Base-by-base conservation (phyloP, 2,329 filamentous ascomycete species). In the Magnaporthiopsis rhizophila region DNA sequence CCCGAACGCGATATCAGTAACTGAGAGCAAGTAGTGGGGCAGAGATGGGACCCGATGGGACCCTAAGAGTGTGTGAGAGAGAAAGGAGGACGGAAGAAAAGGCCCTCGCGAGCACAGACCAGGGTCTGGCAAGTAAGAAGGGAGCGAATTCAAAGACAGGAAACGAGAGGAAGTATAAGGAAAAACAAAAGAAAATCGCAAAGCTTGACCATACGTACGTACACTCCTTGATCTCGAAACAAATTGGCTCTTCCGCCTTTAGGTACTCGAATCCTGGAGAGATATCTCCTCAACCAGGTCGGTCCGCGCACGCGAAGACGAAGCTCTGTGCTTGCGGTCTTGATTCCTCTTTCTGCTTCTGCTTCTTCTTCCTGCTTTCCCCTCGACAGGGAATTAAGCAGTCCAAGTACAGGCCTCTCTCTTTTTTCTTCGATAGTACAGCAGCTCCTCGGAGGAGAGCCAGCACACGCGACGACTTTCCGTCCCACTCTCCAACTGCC, bases 261-360 rank as follows among this genome's bases (percentile, higher is more conserved):
- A 50, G 45, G 45, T 24, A 53, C 45, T 53, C 45, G 45, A 53
- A n/a, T 53, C 45, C 9, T 53, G 45, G 45, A 53, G 45, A 53
- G 45, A 53, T 53, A 30, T 53, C 45, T 53, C n/a, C 45, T 53
- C 45, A 53, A 24, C 45, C 45, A 53, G n/a, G 45, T 6, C 45
- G 45, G 45, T 53, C 45, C 45, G 45, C 45, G 45, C 36, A n/a
- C 63, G 59, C 60, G 76, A 81, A 85, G 83, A 86, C 77, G 83
- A 85, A 86, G 84, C 84, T 87, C 84, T 86, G 77, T 86, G 82
- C 84, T 85, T 82, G 76, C 78, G 75, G 76, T 80, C 80, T 78
- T 64, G 45, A 53, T 24, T 53, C 45, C 45, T 53, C 45, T 53
- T 50, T 50, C 21, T n/a, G 45, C 45, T 50, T 50, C 45, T 50